Conservation (phyloP, 2,329 filamentous ascomycete genomes). For the Pezicula carpinea region DNA sequence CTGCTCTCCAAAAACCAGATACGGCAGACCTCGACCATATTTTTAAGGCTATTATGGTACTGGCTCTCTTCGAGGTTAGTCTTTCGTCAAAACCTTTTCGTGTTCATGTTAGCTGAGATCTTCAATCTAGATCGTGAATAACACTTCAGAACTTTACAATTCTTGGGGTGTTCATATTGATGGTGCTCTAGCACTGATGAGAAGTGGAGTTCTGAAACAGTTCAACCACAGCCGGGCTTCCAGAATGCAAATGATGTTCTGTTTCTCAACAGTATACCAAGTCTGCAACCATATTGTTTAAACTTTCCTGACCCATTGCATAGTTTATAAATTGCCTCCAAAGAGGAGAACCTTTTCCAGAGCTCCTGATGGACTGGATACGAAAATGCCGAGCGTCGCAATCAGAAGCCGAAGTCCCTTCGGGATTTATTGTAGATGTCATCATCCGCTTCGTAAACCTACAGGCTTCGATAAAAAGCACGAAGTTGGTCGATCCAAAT, state of each 20-base stretch:
- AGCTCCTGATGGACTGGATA: constrained; percentile 7
- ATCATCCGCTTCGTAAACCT: constrained; percentile 13
- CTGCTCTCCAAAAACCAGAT: constrained; percentile 37
- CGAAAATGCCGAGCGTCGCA: constrained; percentile 1
- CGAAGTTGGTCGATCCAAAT: neutral
- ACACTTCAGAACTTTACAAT: constrained; percentile 1
- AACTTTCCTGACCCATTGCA: neutral
- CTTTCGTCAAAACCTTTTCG: neutral
- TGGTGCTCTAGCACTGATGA: constrained; percentile 15
- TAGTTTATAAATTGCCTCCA: constrained; percentile 15
- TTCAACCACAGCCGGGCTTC: neutral
- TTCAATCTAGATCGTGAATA: constrained; percentile 12
- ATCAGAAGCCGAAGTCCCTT: constrained; percentile 5
- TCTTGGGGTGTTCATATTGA: constrained; percentile 18
- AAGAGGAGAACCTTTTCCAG: constrained; percentile 7
- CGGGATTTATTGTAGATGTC: constrained; percentile 8
- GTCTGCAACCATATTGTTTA: neutral
- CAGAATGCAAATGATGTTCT: constrained; percentile 15
- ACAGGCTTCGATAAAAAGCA: constrained; percentile 6
- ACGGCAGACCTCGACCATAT: constrained; percentile 45
- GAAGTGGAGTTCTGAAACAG: constrained; percentile 7
- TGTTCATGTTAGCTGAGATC: neutral
- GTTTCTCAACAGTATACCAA: constrained; percentile 14
- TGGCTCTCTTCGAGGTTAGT: constrained; percentile 44
- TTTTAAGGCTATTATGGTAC: constrained; percentile 47